phyloP scores from a whole-genome alignment of 2,329 filamentous ascomycete genomes.

The Colletotrichum endophyticum region DNA sequence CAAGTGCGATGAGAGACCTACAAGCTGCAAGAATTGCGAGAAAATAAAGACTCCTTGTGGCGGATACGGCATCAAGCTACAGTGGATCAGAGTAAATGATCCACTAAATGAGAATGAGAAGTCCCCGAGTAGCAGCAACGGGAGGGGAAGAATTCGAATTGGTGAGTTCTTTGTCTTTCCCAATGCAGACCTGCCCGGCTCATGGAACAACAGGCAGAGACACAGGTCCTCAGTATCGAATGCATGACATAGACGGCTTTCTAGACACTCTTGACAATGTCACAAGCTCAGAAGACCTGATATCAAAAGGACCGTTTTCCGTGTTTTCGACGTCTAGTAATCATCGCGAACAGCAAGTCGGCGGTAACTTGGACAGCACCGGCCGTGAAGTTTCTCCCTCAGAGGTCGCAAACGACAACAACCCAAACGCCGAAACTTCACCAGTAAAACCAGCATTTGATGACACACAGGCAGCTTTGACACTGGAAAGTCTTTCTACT shows the following conservation, averaged over 20 bases:
- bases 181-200: neutral
- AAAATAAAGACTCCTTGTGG: neutral
- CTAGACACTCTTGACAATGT: neutral
- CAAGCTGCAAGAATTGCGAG: neutral
- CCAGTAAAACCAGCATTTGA: neutral
- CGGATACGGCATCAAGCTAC: neutral
- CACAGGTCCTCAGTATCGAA: neutral
- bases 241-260: neutral
- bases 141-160: neutral
- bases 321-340: neutral
- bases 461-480: neutral
- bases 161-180: neutral
- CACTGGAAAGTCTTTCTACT: neutral
- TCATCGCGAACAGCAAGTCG: neutral
- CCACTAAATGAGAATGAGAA: neutral
- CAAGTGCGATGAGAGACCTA: neutral
- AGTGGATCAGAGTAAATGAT: neutral
- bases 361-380: accelerated
- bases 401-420: neutral
- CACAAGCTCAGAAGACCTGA: neutral
- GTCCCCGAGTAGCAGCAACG: neutral
- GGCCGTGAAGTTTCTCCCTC: neutral
- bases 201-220: neutral
- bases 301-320: neutral
- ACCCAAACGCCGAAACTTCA: neutral